Conservation (phyloP, 768 basidiomycete genomes). For the Trametes elegans region DNA sequence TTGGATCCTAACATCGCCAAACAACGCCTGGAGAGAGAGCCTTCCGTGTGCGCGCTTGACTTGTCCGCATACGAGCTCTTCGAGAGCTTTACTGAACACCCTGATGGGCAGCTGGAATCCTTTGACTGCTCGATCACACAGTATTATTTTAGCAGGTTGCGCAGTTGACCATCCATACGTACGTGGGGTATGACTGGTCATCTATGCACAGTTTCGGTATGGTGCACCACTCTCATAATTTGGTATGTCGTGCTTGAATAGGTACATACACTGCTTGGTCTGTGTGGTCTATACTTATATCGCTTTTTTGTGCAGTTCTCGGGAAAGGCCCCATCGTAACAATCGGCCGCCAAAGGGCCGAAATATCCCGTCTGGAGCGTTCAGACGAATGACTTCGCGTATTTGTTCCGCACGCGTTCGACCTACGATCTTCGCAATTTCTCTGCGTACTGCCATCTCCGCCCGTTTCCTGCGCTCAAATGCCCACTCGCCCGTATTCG, state of each 20-base stretch:
- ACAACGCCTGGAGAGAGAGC: neutral
- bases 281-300: neutral
- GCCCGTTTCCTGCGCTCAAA: conserved; percentile 6
- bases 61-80: too few relatives aligned
- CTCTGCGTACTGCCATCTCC: neutral
- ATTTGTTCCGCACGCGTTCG: neutral
- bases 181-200: too few relatives aligned
- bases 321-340: too few relatives aligned
- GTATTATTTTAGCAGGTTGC: too few relatives aligned
- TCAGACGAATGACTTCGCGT: neutral
- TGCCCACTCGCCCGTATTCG: conserved; percentile 9
- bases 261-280: neutral
- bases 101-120: too few relatives aligned
- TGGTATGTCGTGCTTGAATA: neutral
- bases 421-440: neutral
- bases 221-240: too few relatives aligned
- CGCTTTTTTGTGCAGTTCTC: neutral
- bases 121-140: too few relatives aligned
- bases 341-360: neutral
- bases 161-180: too few relatives aligned
- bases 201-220: too few relatives aligned
- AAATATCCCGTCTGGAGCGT: neutral
- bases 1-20: conserved; percentile 10
- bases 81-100: too few relatives aligned
- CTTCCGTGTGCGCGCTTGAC: too few relatives aligned